Percentiles rank a stretch among this genome's conserved stretches.
phyloP scores from a whole-genome alignment of 2,329 filamentous ascomycete genomes.

The Biscogniauxia mediterranea region DNA sequence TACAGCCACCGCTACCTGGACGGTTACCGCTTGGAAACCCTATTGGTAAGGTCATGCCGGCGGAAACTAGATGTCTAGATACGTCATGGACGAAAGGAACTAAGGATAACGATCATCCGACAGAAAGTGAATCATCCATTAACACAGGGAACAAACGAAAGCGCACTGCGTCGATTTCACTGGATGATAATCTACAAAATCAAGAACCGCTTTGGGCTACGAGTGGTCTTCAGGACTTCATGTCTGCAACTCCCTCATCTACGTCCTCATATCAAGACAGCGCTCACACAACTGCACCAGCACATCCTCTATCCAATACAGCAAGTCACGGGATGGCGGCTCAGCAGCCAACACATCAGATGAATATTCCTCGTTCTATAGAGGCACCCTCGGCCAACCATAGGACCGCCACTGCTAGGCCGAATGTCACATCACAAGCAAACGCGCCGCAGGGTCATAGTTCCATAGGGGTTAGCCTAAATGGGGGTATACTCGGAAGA shows the following conservation, averaged over 20 bases:
- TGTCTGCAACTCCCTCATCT: not conserved
- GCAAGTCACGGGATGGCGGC: not conserved
- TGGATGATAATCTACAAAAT: not conserved
- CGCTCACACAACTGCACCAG: not conserved
- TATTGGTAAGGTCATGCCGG: slow-evolving; percentile 22
- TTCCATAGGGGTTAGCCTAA: not conserved
- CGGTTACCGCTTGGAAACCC: slow-evolving; percentile 41
- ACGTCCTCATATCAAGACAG: not conserved
- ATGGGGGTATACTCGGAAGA: not conserved
- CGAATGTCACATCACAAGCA: not conserved
- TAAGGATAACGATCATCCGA: not conserved
- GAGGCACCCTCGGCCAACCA: not conserved
- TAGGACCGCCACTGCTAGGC: not conserved
- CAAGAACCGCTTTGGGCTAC: not conserved
- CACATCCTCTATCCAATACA: not conserved
- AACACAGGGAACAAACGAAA: slow-evolving; percentile 11
- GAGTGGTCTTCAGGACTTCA: not conserved
- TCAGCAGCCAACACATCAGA: not conserved
- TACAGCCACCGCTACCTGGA: slow-evolving; percentile 43
- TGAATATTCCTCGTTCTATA: not conserved
- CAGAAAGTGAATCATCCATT: not conserved
- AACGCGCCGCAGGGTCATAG: not conserved
- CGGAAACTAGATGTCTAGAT: not conserved
- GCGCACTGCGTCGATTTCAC: not conserved
- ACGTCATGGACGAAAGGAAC: not conserved